phyloP scores from a whole-genome alignment of 306 rosid genomes.

The Medicago arabica region DNA sequence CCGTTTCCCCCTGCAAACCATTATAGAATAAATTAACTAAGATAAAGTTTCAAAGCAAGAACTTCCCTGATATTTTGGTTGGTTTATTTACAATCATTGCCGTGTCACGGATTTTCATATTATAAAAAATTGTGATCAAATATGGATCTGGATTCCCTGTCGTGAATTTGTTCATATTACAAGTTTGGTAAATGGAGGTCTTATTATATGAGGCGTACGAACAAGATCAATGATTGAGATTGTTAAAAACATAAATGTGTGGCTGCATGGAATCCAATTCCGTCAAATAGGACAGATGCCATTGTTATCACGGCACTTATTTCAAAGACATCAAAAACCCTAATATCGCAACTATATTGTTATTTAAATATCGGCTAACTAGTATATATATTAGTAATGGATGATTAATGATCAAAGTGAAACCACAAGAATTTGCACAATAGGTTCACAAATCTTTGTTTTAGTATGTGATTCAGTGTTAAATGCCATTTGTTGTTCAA shows the following conservation, averaged over 20 bases:
- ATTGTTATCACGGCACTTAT: too few species aligned
- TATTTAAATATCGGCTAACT: too few species aligned
- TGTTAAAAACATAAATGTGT: neutral
- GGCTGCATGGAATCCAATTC: neutral
- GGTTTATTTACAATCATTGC: neutral
- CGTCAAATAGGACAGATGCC: too few species aligned
- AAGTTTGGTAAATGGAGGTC: neutral
- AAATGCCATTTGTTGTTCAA: too few species aligned
- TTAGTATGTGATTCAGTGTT: too few species aligned
- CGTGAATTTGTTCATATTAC: neutral
- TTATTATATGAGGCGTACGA: neutral
- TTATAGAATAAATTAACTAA: neutral
- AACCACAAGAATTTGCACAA: too few species aligned
- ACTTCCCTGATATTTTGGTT: neutral
- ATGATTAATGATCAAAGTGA: too few species aligned
- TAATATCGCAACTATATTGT: too few species aligned
- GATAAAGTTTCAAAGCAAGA: neutral
- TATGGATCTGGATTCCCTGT: neutral
- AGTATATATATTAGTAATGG: too few species aligned
- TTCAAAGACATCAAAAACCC: too few species aligned
- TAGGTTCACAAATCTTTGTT: too few species aligned
- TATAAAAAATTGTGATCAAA: neutral
- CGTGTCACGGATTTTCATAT: too few species aligned
- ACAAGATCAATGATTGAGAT: neutral
- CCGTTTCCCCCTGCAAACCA: slow-evolving; percentile 71